Conservation (phyloP, 1,284 basidiomycete species). For the Pseudozyma pruni region DNA sequence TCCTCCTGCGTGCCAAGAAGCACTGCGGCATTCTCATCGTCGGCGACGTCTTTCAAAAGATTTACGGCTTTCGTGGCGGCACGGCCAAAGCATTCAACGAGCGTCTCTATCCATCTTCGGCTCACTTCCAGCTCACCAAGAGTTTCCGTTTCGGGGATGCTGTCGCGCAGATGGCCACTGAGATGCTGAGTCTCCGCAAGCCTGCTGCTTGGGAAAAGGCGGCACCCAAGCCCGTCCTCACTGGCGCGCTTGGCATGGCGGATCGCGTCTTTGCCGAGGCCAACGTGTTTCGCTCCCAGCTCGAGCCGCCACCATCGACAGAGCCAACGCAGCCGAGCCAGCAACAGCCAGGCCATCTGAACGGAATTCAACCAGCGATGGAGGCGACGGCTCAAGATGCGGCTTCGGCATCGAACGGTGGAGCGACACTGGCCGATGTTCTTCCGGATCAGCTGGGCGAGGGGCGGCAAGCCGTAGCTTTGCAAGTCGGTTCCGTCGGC, state of each 20-base stretch:
- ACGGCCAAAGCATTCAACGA: conserved; percentile 60
- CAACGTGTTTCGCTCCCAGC: conserved; percentile 18
- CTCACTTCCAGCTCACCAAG: conserved; percentile 55
- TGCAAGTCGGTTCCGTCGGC: conserved; percentile 22
- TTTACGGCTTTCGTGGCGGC: conserved; percentile 63
- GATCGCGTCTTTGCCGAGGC: conserved; percentile 48
- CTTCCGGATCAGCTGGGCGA: conserved; percentile 9
- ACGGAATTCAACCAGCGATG: not conserved
- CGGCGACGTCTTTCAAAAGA: conserved; percentile 63
- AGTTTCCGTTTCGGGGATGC: conserved; percentile 62
- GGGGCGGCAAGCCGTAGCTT: conserved; percentile 25
- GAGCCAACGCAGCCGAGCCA: conserved; percentile 6
- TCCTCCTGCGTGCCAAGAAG: conserved; percentile 52
- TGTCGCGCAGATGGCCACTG: conserved; percentile 53
- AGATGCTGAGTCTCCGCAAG: conserved; percentile 53
- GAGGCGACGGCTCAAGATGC: not conserved
- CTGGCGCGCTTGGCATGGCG: conserved; percentile 30
- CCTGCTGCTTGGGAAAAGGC: conserved; percentile 49
- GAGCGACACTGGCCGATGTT: not conserved
- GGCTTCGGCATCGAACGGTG: not conserved
- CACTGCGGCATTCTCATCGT: conserved; percentile 61
- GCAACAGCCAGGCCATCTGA: not conserved
- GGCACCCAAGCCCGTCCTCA: conserved; percentile 34
- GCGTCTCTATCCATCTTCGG: conserved; percentile 50
- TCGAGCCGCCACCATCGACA: conserved; percentile 2